Evolutionary conservation across 2,329 filamentous ascomycete genomes (phyloP).

Genomic region (Neospermospora avenae): DNA sequence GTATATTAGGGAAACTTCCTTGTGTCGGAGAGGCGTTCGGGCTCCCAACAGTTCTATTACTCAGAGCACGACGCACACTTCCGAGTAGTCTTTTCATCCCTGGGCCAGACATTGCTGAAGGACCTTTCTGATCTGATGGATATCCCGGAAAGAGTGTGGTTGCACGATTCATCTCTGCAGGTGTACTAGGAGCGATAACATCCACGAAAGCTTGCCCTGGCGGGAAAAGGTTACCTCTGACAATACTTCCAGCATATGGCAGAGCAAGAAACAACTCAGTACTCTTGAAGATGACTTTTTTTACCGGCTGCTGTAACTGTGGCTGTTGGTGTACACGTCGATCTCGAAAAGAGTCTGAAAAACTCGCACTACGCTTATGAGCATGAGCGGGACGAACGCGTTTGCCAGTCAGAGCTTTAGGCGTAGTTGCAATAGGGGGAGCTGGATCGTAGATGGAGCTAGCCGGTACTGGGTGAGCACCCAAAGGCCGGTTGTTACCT

Average conservation of each 20-base stretch:
- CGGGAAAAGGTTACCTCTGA: conserved; percentile 80
- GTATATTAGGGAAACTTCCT: conserved; percentile 35
- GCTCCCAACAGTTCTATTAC: conserved; percentile 43
- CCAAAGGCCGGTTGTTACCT: conserved; percentile 43
- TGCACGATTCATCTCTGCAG: conserved; percentile 45
- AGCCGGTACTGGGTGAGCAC: conserved; percentile 55
- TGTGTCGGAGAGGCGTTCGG: conserved; percentile 35
- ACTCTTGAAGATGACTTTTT: conserved; percentile 50
- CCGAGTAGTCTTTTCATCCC: conserved; percentile 85
- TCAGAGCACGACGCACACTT: conserved; percentile 78
- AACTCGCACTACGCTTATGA: conserved; percentile 84
- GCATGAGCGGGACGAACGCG: conserved; percentile 53
- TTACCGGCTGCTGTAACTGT: conserved; percentile 35
- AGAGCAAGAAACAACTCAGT: conserved; percentile 58
- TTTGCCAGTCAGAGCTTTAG: conserved; percentile 56
- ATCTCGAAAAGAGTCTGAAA: conserved; percentile 79
- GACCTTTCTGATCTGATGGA: conserved; percentile 43
- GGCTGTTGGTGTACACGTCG: conserved; percentile 41
- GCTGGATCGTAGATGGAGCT: conserved; percentile 45
- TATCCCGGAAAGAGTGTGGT: conserved; percentile 48
- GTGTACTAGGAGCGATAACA: conserved; percentile 51
- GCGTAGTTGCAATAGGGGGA: conserved; percentile 55
- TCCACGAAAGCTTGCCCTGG: conserved; percentile 81
- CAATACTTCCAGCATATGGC: conserved; percentile 76
- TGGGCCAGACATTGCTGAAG: conserved; percentile 62